These are phyloP conservation scores for Datura wrightii DNA, from an alignment of 257 asterid genomes.

Conservation along the genomic window DNA sequence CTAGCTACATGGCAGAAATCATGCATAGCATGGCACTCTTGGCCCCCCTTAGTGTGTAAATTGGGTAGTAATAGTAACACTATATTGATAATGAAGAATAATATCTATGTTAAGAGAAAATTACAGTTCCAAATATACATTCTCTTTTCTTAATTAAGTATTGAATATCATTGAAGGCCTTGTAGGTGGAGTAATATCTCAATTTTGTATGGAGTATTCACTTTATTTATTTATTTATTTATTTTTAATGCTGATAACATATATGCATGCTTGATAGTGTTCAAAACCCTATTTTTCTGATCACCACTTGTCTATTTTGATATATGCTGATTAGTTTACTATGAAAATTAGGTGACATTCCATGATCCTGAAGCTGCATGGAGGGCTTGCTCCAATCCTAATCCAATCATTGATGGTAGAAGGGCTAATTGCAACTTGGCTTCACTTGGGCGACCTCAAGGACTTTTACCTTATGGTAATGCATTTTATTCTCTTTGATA, in stretches of 20 bases:
- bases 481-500: slow-evolving; percentile 25
- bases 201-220: too few relatives aligned
- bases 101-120: background rate
- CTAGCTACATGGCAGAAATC: background rate
- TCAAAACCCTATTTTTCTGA: slow-evolving; percentile 14
- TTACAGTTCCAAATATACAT: background rate
- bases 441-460: slow-evolving; percentile 45
- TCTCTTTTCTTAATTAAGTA: too few relatives aligned
- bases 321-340: background rate
- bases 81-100: background rate
- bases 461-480: slow-evolving; percentile 37
- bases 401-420: slow-evolving; percentile 52
- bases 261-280: background rate
- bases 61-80: background rate
- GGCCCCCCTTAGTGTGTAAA: background rate
- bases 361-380: slow-evolving; percentile 49
- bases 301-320: background rate
- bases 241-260: too few relatives aligned
- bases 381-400: slow-evolving; percentile 49
- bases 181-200: background rate
- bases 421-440: slow-evolving; percentile 53
- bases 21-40: slow-evolving; percentile 4
- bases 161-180: too few relatives aligned
- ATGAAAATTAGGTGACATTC: slow-evolving; percentile 44
- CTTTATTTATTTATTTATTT: too few relatives aligned